phyloP scores from a whole-genome alignment of 495 filamentous ascomycete genomes.

The Alectoria sarmentosa region DNA sequence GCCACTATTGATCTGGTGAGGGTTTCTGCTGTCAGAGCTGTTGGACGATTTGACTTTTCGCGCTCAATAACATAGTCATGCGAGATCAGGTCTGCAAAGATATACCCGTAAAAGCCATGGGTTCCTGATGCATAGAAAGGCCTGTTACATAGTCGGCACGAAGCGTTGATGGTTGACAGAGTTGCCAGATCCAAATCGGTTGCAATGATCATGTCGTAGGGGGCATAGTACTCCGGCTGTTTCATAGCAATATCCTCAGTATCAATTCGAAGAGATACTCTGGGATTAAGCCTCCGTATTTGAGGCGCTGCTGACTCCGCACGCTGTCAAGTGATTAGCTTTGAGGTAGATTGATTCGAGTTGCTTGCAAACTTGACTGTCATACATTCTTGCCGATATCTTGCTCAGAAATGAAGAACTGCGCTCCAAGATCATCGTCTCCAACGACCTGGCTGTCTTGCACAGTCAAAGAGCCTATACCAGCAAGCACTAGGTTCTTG shows the following conservation, averaged over 20 bases:
- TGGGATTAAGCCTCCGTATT: slow-evolving; percentile 80
- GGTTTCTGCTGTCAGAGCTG: slow-evolving; percentile 58
- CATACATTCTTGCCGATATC: slow-evolving; percentile 71
- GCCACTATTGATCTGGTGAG: slow-evolving; percentile 68
- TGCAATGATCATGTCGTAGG: slow-evolving; percentile 85
- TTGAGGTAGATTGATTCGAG: not conserved
- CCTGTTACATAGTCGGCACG: slow-evolving; percentile 62
- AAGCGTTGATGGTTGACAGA: slow-evolving; percentile 72
- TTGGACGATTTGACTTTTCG: slow-evolving; percentile 65
- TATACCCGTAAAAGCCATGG: slow-evolving; percentile 90
- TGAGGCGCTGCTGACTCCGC: slow-evolving; percentile 74
- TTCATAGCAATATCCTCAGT: slow-evolving; percentile 53
- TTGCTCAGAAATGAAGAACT: slow-evolving; percentile 76
- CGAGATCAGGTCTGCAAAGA: slow-evolving; percentile 83
- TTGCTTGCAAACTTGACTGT: not conserved
- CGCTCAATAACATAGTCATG: slow-evolving; percentile 87
- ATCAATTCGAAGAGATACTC: slow-evolving; percentile 70
- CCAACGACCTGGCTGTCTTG: slow-evolving; percentile 72
- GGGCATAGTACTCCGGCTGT: slow-evolving; percentile 60
- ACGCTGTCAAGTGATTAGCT: slow-evolving; percentile 43
- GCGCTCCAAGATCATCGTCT: slow-evolving; percentile 75
- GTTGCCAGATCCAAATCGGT: slow-evolving; percentile 72
- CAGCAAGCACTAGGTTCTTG: slow-evolving; percentile 95
- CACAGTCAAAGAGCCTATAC: slow-evolving; percentile 86
- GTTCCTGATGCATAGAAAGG: slow-evolving; percentile 85